Percentiles rank a stretch among this genome's conserved stretches.
phyloP scores from a whole-genome alignment of 2,329 filamentous ascomycete genomes.

The Paraphaeosphaeria minitans region DNA sequence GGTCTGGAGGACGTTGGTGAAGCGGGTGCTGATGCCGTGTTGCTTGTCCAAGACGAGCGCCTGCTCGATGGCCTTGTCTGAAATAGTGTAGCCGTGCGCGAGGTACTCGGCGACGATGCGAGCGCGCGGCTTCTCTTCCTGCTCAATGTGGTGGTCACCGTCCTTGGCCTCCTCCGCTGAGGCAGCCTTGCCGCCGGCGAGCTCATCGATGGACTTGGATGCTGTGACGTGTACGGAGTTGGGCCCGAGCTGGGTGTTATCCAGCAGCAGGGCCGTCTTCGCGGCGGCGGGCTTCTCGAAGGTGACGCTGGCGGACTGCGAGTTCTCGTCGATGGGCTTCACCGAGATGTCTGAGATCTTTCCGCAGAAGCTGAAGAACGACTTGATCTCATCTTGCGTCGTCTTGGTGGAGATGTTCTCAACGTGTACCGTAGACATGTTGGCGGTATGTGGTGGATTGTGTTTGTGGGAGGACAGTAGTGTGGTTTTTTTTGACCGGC shows the following conservation, averaged over 20 bases:
- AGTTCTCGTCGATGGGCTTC: conserved; percentile 65
- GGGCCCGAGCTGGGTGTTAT: conserved; percentile 90
- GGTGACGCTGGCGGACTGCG: conserved; percentile 86
- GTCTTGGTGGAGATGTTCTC: conserved; percentile 85
- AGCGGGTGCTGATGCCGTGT: conserved; percentile 82
- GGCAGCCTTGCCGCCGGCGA: conserved; percentile 64
- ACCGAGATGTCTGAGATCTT: conserved; percentile 88
- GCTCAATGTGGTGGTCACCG: conserved; percentile 73
- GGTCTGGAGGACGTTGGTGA: conserved; percentile 74
- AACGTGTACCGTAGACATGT: conserved; percentile 76
- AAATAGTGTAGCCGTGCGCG: conserved; percentile 89
- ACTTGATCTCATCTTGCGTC: conserved; percentile 85
- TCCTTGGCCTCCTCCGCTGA: conserved; percentile 57
- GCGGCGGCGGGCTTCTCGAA: conserved; percentile 97
- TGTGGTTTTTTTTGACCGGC: conserved; percentile 4
- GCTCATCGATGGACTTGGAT: conserved; percentile 68
- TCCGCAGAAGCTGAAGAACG: conserved; percentile 97
- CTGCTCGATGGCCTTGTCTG: conserved; percentile 74
- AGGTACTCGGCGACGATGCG: conserved; percentile 97
- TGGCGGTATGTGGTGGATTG: conserved; percentile 7
- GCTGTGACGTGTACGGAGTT: conserved; percentile 78
- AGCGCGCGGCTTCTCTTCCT: conserved; percentile 95
- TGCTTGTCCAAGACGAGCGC: conserved; percentile 88
- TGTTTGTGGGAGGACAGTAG: conserved; percentile 5
- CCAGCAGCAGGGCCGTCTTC: conserved; percentile 94